phyloP scores from a whole-genome alignment of 257 asterid species.

The Anisodus acutangulus region DNA sequence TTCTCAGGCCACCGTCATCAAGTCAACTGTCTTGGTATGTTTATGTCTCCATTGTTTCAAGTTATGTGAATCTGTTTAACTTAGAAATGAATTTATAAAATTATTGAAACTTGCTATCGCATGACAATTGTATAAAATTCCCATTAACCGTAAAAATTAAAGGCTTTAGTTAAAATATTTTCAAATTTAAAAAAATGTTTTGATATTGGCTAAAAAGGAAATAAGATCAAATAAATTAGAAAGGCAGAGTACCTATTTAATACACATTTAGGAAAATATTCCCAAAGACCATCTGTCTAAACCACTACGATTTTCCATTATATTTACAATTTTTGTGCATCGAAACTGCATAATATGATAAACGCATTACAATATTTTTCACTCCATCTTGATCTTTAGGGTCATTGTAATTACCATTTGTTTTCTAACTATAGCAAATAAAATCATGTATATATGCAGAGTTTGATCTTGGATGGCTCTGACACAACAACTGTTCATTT shows the following conservation, averaged over 20 bases:
- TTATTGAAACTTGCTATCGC: not conserved
- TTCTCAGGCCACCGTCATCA: slow-evolving; percentile 29
- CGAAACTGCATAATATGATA: not conserved
- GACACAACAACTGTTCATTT: slow-evolving; percentile 56
- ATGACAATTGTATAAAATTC: too few relatives aligned
- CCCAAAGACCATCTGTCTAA: not conserved
- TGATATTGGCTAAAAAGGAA: too few relatives aligned
- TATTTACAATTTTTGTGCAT: not conserved
- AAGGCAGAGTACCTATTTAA: not conserved
- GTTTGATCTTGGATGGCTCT: slow-evolving; percentile 58
- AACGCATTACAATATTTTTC: not conserved
- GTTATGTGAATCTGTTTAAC: not conserved
- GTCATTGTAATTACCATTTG: not conserved
- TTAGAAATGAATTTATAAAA: not conserved
- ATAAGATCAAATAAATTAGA: not conserved
- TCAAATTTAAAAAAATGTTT: not conserved
- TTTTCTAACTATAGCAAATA: not conserved
- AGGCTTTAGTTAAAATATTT: not conserved
- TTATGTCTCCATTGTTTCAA: not conserved
- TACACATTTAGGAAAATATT: not conserved
- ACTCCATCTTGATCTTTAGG: not conserved
- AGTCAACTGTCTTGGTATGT: slow-evolving; percentile 39
- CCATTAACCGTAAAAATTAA: too few relatives aligned
- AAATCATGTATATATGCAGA: slow-evolving; percentile 38
- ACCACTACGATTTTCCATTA: not conserved